Evolutionary conservation across 169 alveolate genomes (phyloP), one percentile per base, ranked within the genome.

Genomic region (Plasmodium malariae): DNA sequence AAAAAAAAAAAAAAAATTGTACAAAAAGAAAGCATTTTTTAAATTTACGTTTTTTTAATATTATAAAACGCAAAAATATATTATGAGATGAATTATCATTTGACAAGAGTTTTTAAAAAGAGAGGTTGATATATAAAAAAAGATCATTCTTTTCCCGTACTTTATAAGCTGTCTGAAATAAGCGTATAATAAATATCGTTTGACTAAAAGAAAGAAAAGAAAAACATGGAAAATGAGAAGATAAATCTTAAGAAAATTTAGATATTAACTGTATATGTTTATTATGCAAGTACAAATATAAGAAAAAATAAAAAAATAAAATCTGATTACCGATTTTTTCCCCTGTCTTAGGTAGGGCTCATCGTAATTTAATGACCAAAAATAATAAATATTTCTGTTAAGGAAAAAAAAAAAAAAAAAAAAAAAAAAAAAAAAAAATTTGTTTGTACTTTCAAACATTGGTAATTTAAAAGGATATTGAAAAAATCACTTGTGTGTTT

Each of bases 311-410:
- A 17, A 55, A 70, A 19, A 70, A n/a, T 9, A 45, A 70, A 45
- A 69, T 24, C n/a, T 34, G 36, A 32, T 68, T 83, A 67, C 83
- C 37, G 62, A 3, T 83, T 51, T 83, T 48, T 49, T 49, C 37
- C 71, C 51, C 34, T 67, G 69, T 36, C 72, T 48, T 36, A 83
- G 17, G 48, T 83, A 83, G 1, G 91, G 83, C 28, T 83, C 91
- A 59, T 83, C 83, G 49, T 83, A 83, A 65, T 83, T 83, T 67
- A 83, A 43, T n/a, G 91, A 67, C 91, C 91, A 83, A 65, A 83
- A 83, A 54, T 69, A 67, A 32, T 83, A 83, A 28, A 83, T 57
- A 37, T 83, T 83, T 68, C 91, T 83, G 65, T 19, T 37, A 19
- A 70, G 26, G 32, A 7, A 9, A 73, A 30, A 73, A 73, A 30